Percentiles rank a stretch among this genome's conserved stretches.
These are phyloP conservation scores for Morella rubra DNA, from an alignment of 306 rosid genomes.

Conservation along the genomic window DNA sequence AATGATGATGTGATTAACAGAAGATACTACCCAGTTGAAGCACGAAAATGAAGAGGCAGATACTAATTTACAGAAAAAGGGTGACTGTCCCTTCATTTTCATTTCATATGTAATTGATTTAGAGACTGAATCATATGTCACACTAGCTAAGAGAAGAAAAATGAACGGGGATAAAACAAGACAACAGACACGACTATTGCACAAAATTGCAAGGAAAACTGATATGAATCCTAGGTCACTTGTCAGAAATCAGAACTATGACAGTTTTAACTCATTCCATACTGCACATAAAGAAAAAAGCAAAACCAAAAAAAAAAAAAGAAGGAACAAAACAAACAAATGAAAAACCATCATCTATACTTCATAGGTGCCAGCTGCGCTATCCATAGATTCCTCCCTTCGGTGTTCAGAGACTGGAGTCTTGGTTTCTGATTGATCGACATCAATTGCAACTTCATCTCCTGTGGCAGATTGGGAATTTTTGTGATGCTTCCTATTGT, in stretches of 20 bases:
- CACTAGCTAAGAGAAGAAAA: constrained; percentile 22
- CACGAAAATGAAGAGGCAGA: background rate
- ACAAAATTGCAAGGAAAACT: constrained; percentile 22
- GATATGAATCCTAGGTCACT: constrained; percentile 32
- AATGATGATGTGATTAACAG: no score
- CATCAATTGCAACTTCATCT: constrained; percentile 64
- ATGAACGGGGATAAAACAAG: background rate
- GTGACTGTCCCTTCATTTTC: constrained; percentile 29
- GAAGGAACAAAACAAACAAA: constrained; percentile 24
- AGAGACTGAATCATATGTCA: constrained; percentile 35
- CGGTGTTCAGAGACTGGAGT: constrained; percentile 43
- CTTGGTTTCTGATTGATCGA: constrained; percentile 57
- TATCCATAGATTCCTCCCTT: constrained; percentile 89
- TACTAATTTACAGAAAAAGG: background rate
- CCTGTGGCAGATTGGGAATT: constrained; percentile 59
- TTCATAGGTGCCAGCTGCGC: constrained; percentile 64
- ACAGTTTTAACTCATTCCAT: constrained; percentile 2
- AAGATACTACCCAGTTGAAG: no score
- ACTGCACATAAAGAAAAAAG: constrained; percentile 29
- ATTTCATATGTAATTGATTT: constrained; percentile 30
- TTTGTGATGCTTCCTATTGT: constrained; percentile 46
- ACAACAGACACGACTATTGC: constrained; percentile 12
- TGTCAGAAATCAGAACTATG: constrained; percentile 18
- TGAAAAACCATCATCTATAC: constrained; percentile 44
- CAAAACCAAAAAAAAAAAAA: constrained; percentile 27